Evolutionary conservation across 2,329 filamentous ascomycete genomes (phyloP).

Genomic region (Penicillium sp.): DNA sequence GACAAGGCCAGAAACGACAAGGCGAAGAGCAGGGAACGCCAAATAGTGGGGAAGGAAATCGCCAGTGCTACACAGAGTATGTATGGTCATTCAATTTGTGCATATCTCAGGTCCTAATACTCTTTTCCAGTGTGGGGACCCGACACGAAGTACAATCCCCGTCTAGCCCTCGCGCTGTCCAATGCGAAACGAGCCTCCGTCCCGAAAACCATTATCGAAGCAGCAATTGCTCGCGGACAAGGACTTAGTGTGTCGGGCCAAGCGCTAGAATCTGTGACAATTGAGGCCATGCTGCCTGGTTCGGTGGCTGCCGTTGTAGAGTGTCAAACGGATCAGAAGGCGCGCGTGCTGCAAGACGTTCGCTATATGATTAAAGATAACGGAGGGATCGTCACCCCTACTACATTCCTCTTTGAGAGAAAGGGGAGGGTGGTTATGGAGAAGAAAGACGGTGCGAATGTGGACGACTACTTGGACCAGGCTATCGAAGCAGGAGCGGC

Average conservation of each 20-base stretch:
- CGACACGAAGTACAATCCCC: conserved; percentile 64
- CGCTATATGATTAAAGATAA: conserved; percentile 61
- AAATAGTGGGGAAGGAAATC: conserved; percentile 61
- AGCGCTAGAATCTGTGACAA: conserved; percentile 64
- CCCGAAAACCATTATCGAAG: conserved; percentile 74
- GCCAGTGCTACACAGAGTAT: conserved; percentile 64
- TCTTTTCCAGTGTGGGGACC: conserved; percentile 58
- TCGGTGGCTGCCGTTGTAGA: conserved; percentile 71
- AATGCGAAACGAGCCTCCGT: conserved; percentile 78
- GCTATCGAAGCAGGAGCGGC: conserved; percentile 74
- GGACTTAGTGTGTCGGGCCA: conserved; percentile 67
- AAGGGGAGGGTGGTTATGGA: conserved; percentile 67
- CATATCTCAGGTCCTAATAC: conserved; percentile 8
- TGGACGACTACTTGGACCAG: conserved; percentile 66
- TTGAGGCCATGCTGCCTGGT: conserved; percentile 72
- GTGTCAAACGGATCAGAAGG: conserved; percentile 73
- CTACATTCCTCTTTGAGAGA: conserved; percentile 75
- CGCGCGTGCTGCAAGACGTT: conserved; percentile 64
- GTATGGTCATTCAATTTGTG: conserved; percentile 18
- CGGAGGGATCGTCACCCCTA: conserved; percentile 62
- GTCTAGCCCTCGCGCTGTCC: conserved; percentile 62
- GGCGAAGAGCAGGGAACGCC: conserved; percentile 63
- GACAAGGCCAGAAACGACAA: conserved; percentile 79
- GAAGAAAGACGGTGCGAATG: conserved; percentile 46
- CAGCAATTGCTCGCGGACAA: conserved; percentile 78